phyloP scores from a whole-genome alignment of 1,139 yeast species.

The Pichia sp. region DNA sequence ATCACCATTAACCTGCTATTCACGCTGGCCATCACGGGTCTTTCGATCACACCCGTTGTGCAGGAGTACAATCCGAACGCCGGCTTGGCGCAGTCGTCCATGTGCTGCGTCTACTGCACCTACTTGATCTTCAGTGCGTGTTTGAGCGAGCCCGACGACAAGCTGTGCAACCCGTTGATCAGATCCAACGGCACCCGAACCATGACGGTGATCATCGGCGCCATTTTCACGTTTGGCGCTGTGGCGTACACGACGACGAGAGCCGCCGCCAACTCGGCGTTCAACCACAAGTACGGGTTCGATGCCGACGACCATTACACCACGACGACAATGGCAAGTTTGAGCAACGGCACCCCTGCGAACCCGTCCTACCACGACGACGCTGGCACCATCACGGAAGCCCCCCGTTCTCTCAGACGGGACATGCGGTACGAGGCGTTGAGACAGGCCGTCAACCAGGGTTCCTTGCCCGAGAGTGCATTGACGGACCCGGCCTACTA shows the following conservation, averaged over 20 bases:
- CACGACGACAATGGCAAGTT: not conserved
- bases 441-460: slow-evolving; percentile 90
- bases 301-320: not conserved
- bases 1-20: slow-evolving; percentile 71
- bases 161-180: slow-evolving; percentile 82
- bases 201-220: slow-evolving; percentile 82
- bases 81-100: slow-evolving; percentile 93
- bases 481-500: slow-evolving; percentile 63
- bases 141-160: slow-evolving; percentile 94
- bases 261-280: slow-evolving; percentile 83
- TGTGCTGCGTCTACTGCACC: slow-evolving; percentile 93
- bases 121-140: slow-evolving; percentile 91
- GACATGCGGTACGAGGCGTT: slow-evolving; percentile 83
- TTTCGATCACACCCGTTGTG: slow-evolving; percentile 76
- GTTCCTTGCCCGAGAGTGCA: slow-evolving; percentile 91
- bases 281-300: slow-evolving; percentile 33
- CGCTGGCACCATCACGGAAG: slow-evolving; percentile 39
- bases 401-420: slow-evolving; percentile 52
- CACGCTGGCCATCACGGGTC: slow-evolving; percentile 55
- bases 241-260: slow-evolving; percentile 96
- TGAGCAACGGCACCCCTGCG: not conserved
- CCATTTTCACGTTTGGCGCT: slow-evolving; percentile 88
- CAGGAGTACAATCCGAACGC: slow-evolving; percentile 94
- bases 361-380: too few species aligned
- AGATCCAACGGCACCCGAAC: slow-evolving; percentile 90